These are phyloP conservation scores for Mallotus nudiflorus DNA, from an alignment of 345 rosid genomes.

Conservation along the genomic window DNA sequence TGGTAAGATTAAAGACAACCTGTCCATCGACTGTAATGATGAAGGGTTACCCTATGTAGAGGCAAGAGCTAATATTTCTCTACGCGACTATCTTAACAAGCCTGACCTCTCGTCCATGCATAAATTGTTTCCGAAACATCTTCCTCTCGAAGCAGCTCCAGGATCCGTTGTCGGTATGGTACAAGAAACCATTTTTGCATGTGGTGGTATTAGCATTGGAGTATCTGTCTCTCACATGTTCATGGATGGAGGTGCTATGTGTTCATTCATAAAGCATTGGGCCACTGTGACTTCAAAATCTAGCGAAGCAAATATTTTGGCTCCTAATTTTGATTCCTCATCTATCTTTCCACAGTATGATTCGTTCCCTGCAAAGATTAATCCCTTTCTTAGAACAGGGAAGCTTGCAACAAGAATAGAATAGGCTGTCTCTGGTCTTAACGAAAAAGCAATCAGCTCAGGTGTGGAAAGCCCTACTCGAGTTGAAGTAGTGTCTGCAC, in stretches of 20 bases:
- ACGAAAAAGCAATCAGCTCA: conserved; percentile 27
- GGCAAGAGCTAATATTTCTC: conserved; percentile 7
- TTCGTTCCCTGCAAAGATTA: neutral
- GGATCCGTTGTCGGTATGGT: conserved; percentile 16
- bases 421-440: too few species aligned
- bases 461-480: conserved; percentile 41
- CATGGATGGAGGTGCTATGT: conserved; percentile 40
- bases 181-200: conserved; percentile 29
- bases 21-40: conserved; percentile 14
- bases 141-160: too few species aligned
- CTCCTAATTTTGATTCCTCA: conserved; percentile 38
- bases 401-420: conserved; percentile 26
- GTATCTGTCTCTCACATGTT: conserved; percentile 39
- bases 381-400: neutral
- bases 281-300: conserved; percentile 18
- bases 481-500: conserved; percentile 50
- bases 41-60: conserved; percentile 11
- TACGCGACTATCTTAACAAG: conserved; percentile 7
- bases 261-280: conserved; percentile 42
- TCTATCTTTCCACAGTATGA: conserved; percentile 28
- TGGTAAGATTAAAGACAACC: conserved; percentile 8
- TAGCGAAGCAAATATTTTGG: neutral
- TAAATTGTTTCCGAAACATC: conserved; percentile 15
- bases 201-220: conserved; percentile 47
- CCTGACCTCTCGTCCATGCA: conserved; percentile 2